Base-by-base conservation (phyloP, 495 filamentous ascomycete genomes). In the Aspergillus panamensis region DNA sequence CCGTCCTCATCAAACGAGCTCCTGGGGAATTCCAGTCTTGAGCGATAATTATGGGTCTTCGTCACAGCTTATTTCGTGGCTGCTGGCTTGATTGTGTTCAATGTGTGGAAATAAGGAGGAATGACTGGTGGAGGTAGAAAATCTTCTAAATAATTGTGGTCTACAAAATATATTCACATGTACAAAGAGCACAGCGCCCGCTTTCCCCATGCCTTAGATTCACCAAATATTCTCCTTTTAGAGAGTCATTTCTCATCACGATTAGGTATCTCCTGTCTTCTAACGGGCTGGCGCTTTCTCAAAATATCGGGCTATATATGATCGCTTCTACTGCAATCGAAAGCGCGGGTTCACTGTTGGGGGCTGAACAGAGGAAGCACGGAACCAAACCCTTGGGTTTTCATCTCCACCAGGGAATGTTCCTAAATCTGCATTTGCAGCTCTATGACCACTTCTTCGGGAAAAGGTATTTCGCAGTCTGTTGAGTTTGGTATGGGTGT, bases 141-240 rank as follows among this genome's bases (percentile, higher is more conserved):
- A 42, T 43, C 32, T 43, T 40, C 44, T 57, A 25, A 25, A 47
- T 35, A 21, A 47, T 47, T 39, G 35, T 47, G 14, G 13, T 55
- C 52, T 54, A 25, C 25, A 5, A 25, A 25, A 25, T 25, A 54
- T 45, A 21, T 33, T 48, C 35, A 37, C 20, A 42, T 50, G 44
- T 19, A 40, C 9, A 45, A 25, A 30, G 48, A 14, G 30, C 29
- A 50, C n/a, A 50, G 31, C 29, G 30, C 30, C 45, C 33, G 12
- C n/a, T 16, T 43, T 43, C 33, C 21, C 19, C 20, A 29, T 16
- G 25, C 44, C 16, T 29, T 48, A 30, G 30, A 52, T 48, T 48
- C 40, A 37, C 25, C 44, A 39, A 35, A 40, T 47, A 33, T 45
- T 45, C 9, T 43, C 56, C 19, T 43, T 53, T 32, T 59, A 45